These are phyloP conservation scores for Trichosporon asahii DNA, from an alignment of 1,284 basidiomycete genomes.

Conservation along the genomic window DNA sequence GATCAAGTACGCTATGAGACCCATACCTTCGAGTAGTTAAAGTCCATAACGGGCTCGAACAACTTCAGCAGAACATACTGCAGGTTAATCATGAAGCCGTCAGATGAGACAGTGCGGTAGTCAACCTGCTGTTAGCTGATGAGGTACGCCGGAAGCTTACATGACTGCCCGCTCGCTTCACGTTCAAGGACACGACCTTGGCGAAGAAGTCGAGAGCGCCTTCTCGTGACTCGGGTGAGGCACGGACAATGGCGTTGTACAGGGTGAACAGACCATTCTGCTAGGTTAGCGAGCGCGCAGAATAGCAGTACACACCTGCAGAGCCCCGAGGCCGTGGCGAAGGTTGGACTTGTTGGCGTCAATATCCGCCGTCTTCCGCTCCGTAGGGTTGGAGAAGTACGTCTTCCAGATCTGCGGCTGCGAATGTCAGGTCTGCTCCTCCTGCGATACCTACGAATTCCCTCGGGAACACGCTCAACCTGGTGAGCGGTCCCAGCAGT, in stretches of 20 bases:
- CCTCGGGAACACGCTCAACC: slow-evolving; percentile 74
- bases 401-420: slow-evolving; percentile 72
- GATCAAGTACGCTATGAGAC: not conserved
- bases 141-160: not conserved
- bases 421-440: not conserved
- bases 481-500: slow-evolving; percentile 74
- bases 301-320: slow-evolving; percentile 60
- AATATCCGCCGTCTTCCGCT: slow-evolving; percentile 68
- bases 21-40: slow-evolving; percentile 75
- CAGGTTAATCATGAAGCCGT: slow-evolving; percentile 90
- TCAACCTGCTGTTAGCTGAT: slow-evolving; percentile 62
- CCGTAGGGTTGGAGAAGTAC: slow-evolving; percentile 82
- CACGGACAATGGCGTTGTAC: slow-evolving; percentile 81
- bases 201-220: slow-evolving; percentile 81
- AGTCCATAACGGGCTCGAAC: slow-evolving; percentile 96
- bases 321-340: slow-evolving; percentile 69
- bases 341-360: slow-evolving; percentile 79
- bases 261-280: slow-evolving; percentile 68
- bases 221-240: slow-evolving; percentile 74
- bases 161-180: slow-evolving; percentile 70
- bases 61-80: slow-evolving; percentile 79
- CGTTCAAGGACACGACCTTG: slow-evolving; percentile 69
- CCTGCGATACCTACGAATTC: slow-evolving; percentile 68
- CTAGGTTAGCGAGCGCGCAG: slow-evolving; percentile 1
- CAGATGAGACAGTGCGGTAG: slow-evolving; percentile 76